These are phyloP conservation scores for Phytophthora capsici DNA, from an alignment of 352 stramenopile species.

Conservation along the genomic window DNA sequence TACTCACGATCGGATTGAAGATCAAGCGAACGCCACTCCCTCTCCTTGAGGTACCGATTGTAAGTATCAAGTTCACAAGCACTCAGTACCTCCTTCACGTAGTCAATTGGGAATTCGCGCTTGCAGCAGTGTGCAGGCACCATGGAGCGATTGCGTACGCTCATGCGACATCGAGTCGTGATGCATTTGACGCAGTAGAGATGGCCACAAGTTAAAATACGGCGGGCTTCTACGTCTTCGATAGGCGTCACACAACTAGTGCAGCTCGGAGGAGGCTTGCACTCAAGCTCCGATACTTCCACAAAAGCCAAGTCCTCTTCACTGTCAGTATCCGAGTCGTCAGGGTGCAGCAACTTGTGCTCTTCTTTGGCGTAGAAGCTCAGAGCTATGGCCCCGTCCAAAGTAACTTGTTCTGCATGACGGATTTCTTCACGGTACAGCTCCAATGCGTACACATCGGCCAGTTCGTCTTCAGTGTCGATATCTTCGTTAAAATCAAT, in stretches of 20 bases:
- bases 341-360: constrained; percentile 33
- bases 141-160: constrained; percentile 57
- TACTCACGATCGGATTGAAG: constrained; percentile 75
- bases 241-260: constrained; percentile 42
- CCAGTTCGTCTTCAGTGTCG: constrained; percentile 26
- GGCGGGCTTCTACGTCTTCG: constrained; percentile 16
- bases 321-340: constrained; percentile 14
- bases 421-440: constrained; percentile 50
- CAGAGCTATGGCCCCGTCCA: constrained; percentile 52
- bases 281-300: constrained; percentile 19
- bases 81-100: constrained; percentile 53
- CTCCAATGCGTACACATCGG: constrained; percentile 44
- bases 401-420: constrained; percentile 33
- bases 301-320: constrained; percentile 30
- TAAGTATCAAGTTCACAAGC: constrained; percentile 43
- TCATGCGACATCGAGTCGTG: constrained; percentile 56
- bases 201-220: constrained; percentile 59
- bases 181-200: constrained; percentile 72
- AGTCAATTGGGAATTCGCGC: constrained; percentile 70
- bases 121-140: constrained; percentile 77
- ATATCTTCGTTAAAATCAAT: constrained; percentile 28
- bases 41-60: constrained; percentile 63
- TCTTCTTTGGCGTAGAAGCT: constrained; percentile 58
- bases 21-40: constrained; percentile 47
- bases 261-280: constrained; percentile 51